These are phyloP conservation scores for Ophiocordyceps camponoti-leonardi DNA, from an alignment of 2,329 filamentous ascomycete genomes.

Conservation along the genomic window DNA sequence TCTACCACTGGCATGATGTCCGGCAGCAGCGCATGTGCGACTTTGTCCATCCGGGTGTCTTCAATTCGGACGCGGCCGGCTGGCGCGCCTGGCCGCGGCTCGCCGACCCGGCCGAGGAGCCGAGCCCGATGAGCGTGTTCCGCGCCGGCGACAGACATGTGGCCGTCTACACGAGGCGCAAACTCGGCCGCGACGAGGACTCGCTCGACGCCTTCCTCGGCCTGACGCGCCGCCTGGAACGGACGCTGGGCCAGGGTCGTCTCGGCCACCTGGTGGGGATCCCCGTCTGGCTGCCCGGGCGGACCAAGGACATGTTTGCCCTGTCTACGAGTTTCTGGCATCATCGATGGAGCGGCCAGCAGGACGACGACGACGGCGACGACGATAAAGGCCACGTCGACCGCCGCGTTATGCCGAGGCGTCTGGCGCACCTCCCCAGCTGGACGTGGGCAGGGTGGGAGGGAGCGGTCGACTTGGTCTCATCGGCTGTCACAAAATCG, in stretches of 20 bases:
- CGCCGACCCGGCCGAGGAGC: constrained; percentile 10
- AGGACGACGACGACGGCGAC: background rate
- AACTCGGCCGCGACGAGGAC: constrained; percentile 13
- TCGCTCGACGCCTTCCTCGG: constrained; percentile 16
- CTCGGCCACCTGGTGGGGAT: constrained; percentile 14
- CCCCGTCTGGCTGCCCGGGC: constrained; percentile 12
- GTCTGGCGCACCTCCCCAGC: constrained; percentile 15
- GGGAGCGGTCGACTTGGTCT: constrained; percentile 14
- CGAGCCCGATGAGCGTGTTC: constrained; percentile 18
- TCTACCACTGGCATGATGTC: constrained; percentile 14
- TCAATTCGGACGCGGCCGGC: constrained; percentile 17
- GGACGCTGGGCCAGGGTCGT: constrained; percentile 12
- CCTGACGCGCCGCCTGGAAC: constrained; percentile 13
- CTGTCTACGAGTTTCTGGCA: constrained; percentile 19
- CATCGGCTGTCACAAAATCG: constrained; percentile 8
- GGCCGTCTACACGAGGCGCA: constrained; percentile 12
- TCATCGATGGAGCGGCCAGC: constrained; percentile 8
- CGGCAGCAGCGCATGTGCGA: constrained; percentile 17
- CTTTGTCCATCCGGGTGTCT: constrained; percentile 16
- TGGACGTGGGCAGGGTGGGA: constrained; percentile 20
- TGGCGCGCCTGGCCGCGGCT: constrained; percentile 18
- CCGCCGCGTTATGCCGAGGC: background rate
- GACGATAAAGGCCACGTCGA: background rate
- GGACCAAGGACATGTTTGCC: constrained; percentile 15
- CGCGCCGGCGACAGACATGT: constrained; percentile 17